A percentile compares a stretch with the other conserved stretches of the same genome.
Conservation (phyloP, 2,329 filamentous ascomycete genomes). For the Arthrobotrys pseudoclavata region DNA sequence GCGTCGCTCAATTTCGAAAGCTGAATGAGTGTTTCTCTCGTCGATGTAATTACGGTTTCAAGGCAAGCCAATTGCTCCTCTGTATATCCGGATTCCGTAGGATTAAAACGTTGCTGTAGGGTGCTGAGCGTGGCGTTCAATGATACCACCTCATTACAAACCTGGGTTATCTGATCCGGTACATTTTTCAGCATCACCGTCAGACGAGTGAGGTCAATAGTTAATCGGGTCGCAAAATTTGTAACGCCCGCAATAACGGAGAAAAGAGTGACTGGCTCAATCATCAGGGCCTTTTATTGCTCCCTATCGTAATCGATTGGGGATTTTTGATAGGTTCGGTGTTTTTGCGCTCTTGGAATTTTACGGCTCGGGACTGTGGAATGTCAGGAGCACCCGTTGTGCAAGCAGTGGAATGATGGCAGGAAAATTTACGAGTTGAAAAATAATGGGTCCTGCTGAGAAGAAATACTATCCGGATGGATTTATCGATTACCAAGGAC, state of each 20-base stretch:
- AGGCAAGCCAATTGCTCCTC: constrained; percentile 53
- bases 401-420: constrained; percentile 54
- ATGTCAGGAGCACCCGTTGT: constrained; percentile 42
- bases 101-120: constrained; percentile 57
- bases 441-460: constrained; percentile 25
- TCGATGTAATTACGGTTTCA: constrained; percentile 53
- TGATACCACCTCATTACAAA: constrained; percentile 59
- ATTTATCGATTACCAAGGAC: constrained; percentile 57
- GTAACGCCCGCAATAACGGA: constrained; percentile 55
- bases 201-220: constrained; percentile 57
- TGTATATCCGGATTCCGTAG: constrained; percentile 50
- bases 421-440: constrained; percentile 35
- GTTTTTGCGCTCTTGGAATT: constrained; percentile 34
- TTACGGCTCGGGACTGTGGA: constrained; percentile 35
- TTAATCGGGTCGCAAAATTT: constrained; percentile 57
- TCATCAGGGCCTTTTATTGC: constrained; percentile 35
- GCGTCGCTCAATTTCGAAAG: constrained; percentile 56
- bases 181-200: constrained; percentile 59
- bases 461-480: constrained; percentile 59
- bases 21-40: constrained; percentile 50
- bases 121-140: constrained; percentile 54
- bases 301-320: constrained; percentile 31
- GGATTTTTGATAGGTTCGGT: constrained; percentile 24
- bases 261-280: constrained; percentile 57
- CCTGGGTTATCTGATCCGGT: constrained; percentile 60